These are phyloP conservation scores for Neurospora africana DNA, from an alignment of 495 filamentous ascomycete species.

Conservation along the genomic window DNA sequence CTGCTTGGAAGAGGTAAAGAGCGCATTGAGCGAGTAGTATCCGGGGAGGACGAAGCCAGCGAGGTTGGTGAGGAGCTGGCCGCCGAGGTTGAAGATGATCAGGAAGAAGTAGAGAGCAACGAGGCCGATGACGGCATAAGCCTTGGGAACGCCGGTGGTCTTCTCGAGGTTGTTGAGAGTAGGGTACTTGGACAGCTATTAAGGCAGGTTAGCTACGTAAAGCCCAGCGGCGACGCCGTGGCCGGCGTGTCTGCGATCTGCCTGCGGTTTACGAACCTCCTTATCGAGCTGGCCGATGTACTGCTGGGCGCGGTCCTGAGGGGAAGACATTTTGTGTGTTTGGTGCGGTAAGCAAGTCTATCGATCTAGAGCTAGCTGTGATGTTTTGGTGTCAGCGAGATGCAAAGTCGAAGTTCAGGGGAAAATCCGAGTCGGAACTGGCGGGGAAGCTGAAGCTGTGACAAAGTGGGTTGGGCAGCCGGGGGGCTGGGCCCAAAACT, in stretches of 20 bases:
- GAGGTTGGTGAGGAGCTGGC: slow-evolving; percentile 91
- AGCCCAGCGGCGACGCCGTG: slow-evolving; percentile 1
- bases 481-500: background rate
- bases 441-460: background rate
- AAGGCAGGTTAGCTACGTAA: slow-evolving; percentile 8
- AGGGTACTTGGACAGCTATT: slow-evolving; percentile 91
- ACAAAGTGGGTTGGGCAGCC: background rate
- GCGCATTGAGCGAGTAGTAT: slow-evolving; percentile 87
- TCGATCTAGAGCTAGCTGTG: slow-evolving; percentile 7
- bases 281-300: slow-evolving; percentile 89
- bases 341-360: background rate
- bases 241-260: background rate
- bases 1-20: slow-evolving; percentile 68
- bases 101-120: slow-evolving; percentile 90
- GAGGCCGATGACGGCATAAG: slow-evolving; percentile 85
- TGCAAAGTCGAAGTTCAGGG: slow-evolving; percentile 1
- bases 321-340: slow-evolving; percentile 52
- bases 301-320: slow-evolving; percentile 82
- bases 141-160: slow-evolving; percentile 89
- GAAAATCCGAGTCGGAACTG: background rate
- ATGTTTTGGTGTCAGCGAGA: background rate
- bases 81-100: slow-evolving; percentile 97
- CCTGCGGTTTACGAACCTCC: slow-evolving; percentile 59
- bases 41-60: slow-evolving; percentile 89
- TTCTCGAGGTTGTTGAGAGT: slow-evolving; percentile 92